Conservation (phyloP, 371 early-diverging fungal genomes). For the Rhizopus sp. region DNA sequence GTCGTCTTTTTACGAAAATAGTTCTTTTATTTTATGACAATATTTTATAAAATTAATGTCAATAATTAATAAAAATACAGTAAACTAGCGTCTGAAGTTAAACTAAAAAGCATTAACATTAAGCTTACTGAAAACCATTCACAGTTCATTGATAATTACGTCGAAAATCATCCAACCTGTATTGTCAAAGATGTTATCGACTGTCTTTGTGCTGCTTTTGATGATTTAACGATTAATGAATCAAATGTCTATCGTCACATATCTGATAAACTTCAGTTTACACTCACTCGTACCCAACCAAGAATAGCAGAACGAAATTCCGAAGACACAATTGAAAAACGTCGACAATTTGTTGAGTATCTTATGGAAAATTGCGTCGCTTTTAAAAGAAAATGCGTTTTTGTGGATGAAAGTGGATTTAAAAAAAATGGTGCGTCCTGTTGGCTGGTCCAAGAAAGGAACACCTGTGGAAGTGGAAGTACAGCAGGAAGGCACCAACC, state of each 20-base stretch:
- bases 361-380: constrained; percentile 2
- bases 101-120: constrained; percentile 12
- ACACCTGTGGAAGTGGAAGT: constrained; percentile 18
- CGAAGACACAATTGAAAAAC: background rate
- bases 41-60: too few species aligned
- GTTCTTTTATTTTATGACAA: too few species aligned
- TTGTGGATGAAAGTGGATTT: constrained; percentile 11
- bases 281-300: background rate
- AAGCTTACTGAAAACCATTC: constrained; percentile 10
- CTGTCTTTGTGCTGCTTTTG: constrained; percentile 9
- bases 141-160: constrained; percentile 11
- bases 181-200: constrained; percentile 17
- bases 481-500: constrained; percentile 10
- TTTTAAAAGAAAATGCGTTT: constrained; percentile 20
- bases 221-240: constrained; percentile 11
- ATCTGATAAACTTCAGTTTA: background rate
- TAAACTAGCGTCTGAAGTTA: constrained; percentile 17
- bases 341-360: constrained; percentile 11
- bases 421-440: constrained; percentile 13
- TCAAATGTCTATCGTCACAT: constrained; percentile 7
- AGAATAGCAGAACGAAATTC: background rate
- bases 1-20: too few species aligned
- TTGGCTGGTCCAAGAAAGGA: constrained; percentile 15
- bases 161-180: constrained; percentile 12
- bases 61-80: too few species aligned